These are phyloP conservation scores for Byssoonygena ceratinophila DNA, from an alignment of 2,329 filamentous ascomycete genomes.

Conservation along the genomic window DNA sequence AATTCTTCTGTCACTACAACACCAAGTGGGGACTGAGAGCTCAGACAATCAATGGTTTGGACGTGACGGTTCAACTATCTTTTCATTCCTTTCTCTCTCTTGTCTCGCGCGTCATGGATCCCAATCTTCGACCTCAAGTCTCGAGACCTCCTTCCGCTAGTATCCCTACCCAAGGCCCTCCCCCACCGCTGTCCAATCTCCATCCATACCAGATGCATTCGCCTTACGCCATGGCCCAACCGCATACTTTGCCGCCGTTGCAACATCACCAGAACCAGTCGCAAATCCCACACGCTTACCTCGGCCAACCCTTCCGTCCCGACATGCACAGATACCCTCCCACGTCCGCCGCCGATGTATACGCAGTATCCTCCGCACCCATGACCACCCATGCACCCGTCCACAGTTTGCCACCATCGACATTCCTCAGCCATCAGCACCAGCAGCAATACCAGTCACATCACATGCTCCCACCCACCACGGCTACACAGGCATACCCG, in stretches of 20 bases:
- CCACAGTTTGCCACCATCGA: conserved; percentile 34
- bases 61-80: conserved; percentile 10
- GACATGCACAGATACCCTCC: conserved; percentile 36
- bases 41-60: conserved; percentile 16
- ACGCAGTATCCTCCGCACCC: conserved; percentile 33
- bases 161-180: conserved; percentile 28
- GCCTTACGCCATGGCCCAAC: conserved; percentile 36
- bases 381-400: conserved; percentile 34
- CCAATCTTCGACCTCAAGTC: conserved; percentile 35
- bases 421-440: conserved; percentile 31
- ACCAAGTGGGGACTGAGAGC: neutral
- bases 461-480: conserved; percentile 56
- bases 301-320: conserved; percentile 34
- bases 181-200: conserved; percentile 38
- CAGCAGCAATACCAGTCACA: conserved; percentile 28
- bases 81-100: conserved; percentile 11
- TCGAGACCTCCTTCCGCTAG: conserved; percentile 38
- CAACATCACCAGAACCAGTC: conserved; percentile 39
- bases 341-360: conserved; percentile 33
- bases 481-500: conserved; percentile 57
- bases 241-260: conserved; percentile 38
- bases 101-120: conserved; percentile 29
- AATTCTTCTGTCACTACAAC: conserved; percentile 5
- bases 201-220: conserved; percentile 40
- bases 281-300: conserved; percentile 34